Evolutionary conservation across 2,329 filamentous ascomycete species (phyloP), one percentile per base, ranked within the genome.

Genomic region (Drechslerella stenobrocha): DNA sequence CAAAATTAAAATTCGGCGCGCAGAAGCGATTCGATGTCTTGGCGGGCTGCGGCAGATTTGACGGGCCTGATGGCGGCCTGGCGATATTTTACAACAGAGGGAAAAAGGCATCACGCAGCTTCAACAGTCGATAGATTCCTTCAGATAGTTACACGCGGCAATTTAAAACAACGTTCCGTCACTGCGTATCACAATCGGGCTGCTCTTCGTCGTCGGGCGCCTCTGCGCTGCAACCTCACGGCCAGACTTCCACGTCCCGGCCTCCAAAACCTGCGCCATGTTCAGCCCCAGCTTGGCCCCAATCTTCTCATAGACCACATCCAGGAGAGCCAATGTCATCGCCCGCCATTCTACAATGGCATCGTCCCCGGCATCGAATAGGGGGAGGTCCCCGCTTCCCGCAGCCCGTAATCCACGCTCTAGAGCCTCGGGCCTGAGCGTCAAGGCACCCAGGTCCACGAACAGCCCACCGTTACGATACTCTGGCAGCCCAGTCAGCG

Each of bases 221-320:
- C 70, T 70, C 53, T 52, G 58, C 37, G 28, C 32, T 6, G 48
- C 20, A 40, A 40, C 11, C 28, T 32, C 52, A 26, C 20, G 26
- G 72, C 83, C 78, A 77, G 93, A 91, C 87, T 97, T 97, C 92
- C 93, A 98, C 75, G 89, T 95, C 52, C 93, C 93, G 8, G 92
- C 93, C 77, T 97, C 93, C 15, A 98, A 81, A 79, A 98, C 84
- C 76, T 98, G 93, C 3, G 91, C 85, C 73, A 97, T 78, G 40
- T 80, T 88, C 75, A 98, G 78, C 72, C 81, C 84, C 52, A 96
- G 77, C 46, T 83, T 78, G 34, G 79, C 77, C 75, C 89, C 89
- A 72, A 90, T 86, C 70, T 88, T 84, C 2, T 79, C 80, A 15
- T 88, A 79, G 9, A 91, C 79, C 71, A 87, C 81, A 75, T 90